Evolutionary conservation across 2,329 filamentous ascomycete genomes (phyloP), one percentile per base, ranked within the genome.

Genomic region (Cadophora sp.): DNA sequence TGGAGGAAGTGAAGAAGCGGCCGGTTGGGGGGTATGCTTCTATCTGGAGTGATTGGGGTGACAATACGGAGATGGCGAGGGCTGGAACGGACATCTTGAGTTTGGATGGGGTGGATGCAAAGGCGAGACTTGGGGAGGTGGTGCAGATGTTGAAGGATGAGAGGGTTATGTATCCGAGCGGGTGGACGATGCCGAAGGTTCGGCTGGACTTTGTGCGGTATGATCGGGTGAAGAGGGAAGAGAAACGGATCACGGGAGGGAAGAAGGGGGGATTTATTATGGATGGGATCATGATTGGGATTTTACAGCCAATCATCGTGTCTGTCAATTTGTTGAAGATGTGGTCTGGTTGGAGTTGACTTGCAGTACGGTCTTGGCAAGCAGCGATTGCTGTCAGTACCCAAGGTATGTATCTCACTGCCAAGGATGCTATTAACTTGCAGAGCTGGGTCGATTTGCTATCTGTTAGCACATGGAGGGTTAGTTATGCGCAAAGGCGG

Each of bases 1-100:
- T 58, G 33, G 53, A 58, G 7, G 53, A 58, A 9, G 53, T 58
- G 20, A 58, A 24, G 20, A 58, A 41, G 20, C 20, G 53, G n/a
- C 53, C 53, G 3, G 9, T 7, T 1, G 36, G 33, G 2, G 33
- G 53, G 2, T 58, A 58, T 24, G 3, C 53, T 5, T 18, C 33
- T 14, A 58, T 58, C 4, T 58, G 53, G 53, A 18, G 8, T 11
- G 53, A 58, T 1, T 58, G 53, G 53, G 53, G 53, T 5, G 53
- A 58, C 9, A 24, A 58, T 41, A 41, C 30, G 16, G 16, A 22
- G 33, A 58, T 58, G 53, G n/a, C 33, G 16, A 41, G 20, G 8
- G 53, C 33, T 1, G 36, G 33, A 16, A 39, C 16, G 20, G 53
- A 58, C 24, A 1, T 39, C 9, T 41, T 58, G 53, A 58, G 53